Base-by-base conservation (phyloP, 139 green algal genomes). In the Picochlorum sp. region DNA sequence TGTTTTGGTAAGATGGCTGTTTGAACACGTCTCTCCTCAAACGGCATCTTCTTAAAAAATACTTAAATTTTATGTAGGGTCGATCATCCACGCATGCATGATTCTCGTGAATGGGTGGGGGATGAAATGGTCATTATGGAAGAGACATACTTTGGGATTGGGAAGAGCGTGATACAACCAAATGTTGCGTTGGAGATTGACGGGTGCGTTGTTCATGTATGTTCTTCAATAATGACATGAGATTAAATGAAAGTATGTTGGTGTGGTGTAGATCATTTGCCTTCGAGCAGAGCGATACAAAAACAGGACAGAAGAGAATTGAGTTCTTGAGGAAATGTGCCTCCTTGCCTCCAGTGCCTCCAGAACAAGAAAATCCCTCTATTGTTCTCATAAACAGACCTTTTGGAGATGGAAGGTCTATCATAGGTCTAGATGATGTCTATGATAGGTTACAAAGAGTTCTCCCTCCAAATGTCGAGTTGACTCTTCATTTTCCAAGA, bases 361-460 rank as follows among this genome's bases (percentile, higher is more conserved):
- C 37, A 21, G 23, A 38, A 26, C 21, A 66, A 24, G n/a, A 10
- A 44, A 28, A 45, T 38, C 60, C 60, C 16, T 34, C 34, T 20
- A 23, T 66, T 21, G 23, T 66, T 13, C 24, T 66, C 11, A 23
- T 59, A 13, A 66, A 66, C 13, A 28, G 60, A n/a, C 60, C 60
- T 57, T 66, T 49, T 20, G 60, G 10, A 31, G 60, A 66, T 15
- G 60, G 60, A 28, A 52, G 60, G 14, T 49, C 37, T 59, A 66
- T 66, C 5, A 28, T 66, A 21, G 49, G 49, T 23, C 31, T 66
- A 20, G 60, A 66, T 23, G 37, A 66, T 20, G 37, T 66, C 20
- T 52, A 44, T 8, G 34, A 66, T 26, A 18, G 37, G n/a, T 45
- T 66, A 18, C 23, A 45, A 15, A 14, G 37, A 21, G 9, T 23